phyloP scores from a whole-genome alignment of 257 asterid genomes.

The Knoxia roxburghii region DNA sequence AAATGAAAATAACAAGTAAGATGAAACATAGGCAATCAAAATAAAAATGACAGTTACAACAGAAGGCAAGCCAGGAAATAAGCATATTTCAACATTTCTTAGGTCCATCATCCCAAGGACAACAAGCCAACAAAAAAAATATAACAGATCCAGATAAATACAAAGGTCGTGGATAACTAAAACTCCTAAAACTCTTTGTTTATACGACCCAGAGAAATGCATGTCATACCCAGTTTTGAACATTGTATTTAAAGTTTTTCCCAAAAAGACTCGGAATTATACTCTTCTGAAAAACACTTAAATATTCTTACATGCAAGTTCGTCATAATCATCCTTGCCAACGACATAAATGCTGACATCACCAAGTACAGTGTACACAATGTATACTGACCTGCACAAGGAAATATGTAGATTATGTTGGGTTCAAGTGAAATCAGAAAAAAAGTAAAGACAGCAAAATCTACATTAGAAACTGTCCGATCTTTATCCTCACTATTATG shows the following conservation, averaged over 20 bases:
- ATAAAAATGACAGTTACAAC: neutral
- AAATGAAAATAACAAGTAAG: constrained; percentile 17
- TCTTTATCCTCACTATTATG: neutral
- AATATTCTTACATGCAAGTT: constrained; percentile 73
- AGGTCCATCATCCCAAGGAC: neutral
- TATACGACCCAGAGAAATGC: neutral
- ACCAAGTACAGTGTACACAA: constrained; percentile 86
- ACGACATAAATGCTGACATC: constrained; percentile 85
- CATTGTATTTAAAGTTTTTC: neutral
- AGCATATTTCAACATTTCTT: neutral
- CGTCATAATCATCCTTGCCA: constrained; percentile 97
- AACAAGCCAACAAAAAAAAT: neutral
- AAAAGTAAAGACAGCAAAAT: neutral
- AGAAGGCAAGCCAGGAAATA: neutral
- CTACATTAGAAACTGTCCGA: neutral
- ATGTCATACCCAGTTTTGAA: neutral
- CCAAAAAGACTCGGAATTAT: neutral
- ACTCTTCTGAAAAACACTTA: neutral
- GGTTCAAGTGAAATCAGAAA: neutral
- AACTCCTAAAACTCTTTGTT: neutral
- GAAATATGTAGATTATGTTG: constrained; percentile 6
- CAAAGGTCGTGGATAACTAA: neutral
- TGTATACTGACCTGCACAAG: constrained; percentile 70
- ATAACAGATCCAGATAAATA: neutral
- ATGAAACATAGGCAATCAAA: neutral